Percentiles rank a stretch among this genome's conserved stretches.
Conservation (phyloP, 164 flowering plant species). For the Hamamelis virginiana region DNA sequence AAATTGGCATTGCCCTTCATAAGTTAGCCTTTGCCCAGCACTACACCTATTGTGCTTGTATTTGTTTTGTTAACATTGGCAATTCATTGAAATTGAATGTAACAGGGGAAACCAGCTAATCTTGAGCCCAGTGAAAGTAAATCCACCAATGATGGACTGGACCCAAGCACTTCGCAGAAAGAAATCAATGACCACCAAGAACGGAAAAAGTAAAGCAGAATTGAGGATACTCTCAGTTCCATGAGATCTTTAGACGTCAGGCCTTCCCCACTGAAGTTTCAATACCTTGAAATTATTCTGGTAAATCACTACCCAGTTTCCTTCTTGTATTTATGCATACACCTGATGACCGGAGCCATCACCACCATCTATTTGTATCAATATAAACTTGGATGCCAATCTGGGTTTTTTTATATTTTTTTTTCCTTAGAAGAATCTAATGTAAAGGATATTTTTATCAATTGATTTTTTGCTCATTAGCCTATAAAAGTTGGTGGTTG, state of each 20-base stretch:
- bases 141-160: conserved; percentile 9
- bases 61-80: not conserved
- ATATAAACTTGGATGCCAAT: not conserved
- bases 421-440: not conserved
- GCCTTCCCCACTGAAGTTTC: not conserved
- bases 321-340: not conserved
- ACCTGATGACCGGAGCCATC: not conserved
- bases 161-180: conserved; percentile 2
- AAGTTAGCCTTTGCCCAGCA: not conserved
- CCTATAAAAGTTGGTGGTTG: not conserved
- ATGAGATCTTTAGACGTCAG: not conserved
- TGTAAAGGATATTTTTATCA: not conserved
- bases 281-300: not conserved
- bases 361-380: not conserved
- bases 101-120: conserved; percentile 33
- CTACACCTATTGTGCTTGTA: not conserved
- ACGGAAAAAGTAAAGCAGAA: not conserved
- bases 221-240: not conserved
- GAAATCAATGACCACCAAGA: conserved; percentile 6
- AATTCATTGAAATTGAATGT: not conserved
- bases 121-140: conserved; percentile 18
- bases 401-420: too few relatives aligned
- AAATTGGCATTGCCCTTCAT: not conserved
- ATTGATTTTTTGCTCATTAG: not conserved
- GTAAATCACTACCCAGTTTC: not conserved